Base-by-base conservation (phyloP, 2,329 filamentous ascomycete genomes). In the Juglanconis oblonga region DNA sequence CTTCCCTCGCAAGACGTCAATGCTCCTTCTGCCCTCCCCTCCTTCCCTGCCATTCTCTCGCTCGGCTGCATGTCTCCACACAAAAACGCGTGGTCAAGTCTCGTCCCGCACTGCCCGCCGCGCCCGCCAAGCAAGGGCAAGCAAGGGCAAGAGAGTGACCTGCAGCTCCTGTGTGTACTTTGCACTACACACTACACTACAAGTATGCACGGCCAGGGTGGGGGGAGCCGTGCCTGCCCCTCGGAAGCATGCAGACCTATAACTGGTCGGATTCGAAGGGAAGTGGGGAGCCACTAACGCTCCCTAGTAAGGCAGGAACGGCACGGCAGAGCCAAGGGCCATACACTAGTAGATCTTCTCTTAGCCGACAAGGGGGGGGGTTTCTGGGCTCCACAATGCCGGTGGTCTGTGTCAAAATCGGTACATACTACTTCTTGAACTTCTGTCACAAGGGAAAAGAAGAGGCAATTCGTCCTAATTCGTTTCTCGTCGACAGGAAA, bases 301-400 rank as follows among this genome's bases (percentile, higher is more conserved):
- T 33, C 11, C 29, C 55, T 57, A 57, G 55, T 36, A 45, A 40
- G 55, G 49, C 40, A 52, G 42, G 55, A 52, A 57, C 55, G 55
- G 55, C 45, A 45, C 55, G 55, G 48, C 55, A 57, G 55, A 57
- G 48, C 55, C 55, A 51, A 13, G 8, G 47, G 24, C 29, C 24
- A 42, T 14, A 17, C 17, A 17, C 17, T n/a, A n/a, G n/a, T n/a
- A n/a, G n/a, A n/a, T n/a, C n/a, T n/a, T 17, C 17, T 17, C 17
- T 17, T 17, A 17, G 17, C 17, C 17, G 17, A 17, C 17, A 17
- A 17, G 17, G 17, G 17, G 17, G 17, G 17, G n/a, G n/a, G n/a
- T 17, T 17, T 17, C 17, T 17, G 17, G 17, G 17, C 17, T 17
- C 17, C 17, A 17, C 17, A 1, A 17, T 17, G 17, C 17, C 17